A percentile compares a stretch with the other conserved stretches of the same genome.
Conservation (phyloP, 1,284 basidiomycete genomes). For the Tranzscheliella williamsii region DNA sequence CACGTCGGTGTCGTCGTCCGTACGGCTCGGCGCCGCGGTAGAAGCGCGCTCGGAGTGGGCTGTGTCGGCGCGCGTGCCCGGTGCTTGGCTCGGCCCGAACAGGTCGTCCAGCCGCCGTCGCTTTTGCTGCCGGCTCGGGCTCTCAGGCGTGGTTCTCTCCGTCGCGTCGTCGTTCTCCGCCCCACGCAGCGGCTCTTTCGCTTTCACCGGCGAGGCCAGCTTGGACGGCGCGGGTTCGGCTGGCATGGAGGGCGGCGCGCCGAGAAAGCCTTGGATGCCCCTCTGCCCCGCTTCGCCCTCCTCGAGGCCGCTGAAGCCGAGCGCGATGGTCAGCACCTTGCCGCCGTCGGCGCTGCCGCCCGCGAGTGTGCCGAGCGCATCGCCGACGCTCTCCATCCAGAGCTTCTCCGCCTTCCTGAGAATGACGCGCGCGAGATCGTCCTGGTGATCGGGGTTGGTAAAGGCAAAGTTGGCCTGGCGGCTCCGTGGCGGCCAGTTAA, state of each 20-base stretch:
- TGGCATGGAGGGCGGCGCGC: slow-evolving; percentile 57
- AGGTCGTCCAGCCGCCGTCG: too few species aligned
- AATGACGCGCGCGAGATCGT: slow-evolving; percentile 68
- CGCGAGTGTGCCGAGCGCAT: slow-evolving; percentile 7
- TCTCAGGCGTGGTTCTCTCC: too few species aligned
- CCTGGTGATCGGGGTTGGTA: slow-evolving; percentile 23
- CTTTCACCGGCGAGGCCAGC: too few species aligned
- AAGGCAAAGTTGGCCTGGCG: slow-evolving; percentile 82
- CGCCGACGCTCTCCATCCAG: slow-evolving; percentile 79
- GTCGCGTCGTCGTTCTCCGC: too few species aligned
- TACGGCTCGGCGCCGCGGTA: too few species aligned
- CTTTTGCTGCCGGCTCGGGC: too few species aligned
- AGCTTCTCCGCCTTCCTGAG: slow-evolving; percentile 77
- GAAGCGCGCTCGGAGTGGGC: too few species aligned
- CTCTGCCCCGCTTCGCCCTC: slow-evolving; percentile 78
- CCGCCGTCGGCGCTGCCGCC: slow-evolving; percentile 16
- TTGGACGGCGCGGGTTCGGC: too few species aligned
- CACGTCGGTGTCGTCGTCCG: too few species aligned
- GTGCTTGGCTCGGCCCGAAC: too few species aligned
- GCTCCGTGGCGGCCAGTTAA: slow-evolving; percentile 71
- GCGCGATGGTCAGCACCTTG: slow-evolving; percentile 71
- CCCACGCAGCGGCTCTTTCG: too few species aligned
- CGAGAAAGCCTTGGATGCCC: slow-evolving; percentile 83
- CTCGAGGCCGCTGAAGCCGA: slow-evolving; percentile 83
- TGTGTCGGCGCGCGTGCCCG: too few species aligned